Conservation (phyloP, 2,329 filamentous ascomycete genomes). For the Coniochaeta sp. region DNA sequence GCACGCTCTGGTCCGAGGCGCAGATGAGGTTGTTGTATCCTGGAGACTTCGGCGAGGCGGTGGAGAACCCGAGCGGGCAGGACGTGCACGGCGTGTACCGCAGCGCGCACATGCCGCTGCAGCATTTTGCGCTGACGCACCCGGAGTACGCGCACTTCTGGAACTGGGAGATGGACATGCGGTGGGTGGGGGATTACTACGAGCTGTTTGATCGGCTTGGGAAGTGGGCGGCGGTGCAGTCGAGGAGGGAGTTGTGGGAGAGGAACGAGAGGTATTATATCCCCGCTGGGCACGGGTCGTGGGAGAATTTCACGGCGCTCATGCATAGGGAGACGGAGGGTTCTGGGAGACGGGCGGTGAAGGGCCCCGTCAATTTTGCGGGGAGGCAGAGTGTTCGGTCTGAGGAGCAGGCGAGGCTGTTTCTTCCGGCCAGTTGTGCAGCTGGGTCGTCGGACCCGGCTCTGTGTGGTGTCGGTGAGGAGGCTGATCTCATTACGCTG, state of each 20-base stretch:
- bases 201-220: constrained; percentile 65
- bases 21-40: constrained; percentile 77
- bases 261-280: constrained; percentile 72
- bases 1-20: constrained; percentile 76
- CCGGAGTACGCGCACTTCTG: constrained; percentile 61
- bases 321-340: constrained; percentile 54
- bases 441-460: constrained; percentile 35
- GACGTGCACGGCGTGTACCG: constrained; percentile 66
- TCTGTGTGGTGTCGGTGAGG: constrained; percentile 61
- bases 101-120: constrained; percentile 54
- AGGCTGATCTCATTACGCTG: constrained; percentile 69
- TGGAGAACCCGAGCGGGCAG: constrained; percentile 48
- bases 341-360: constrained; percentile 49
- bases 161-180: constrained; percentile 67
- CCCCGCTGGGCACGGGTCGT: constrained; percentile 60
- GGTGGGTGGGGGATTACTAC: constrained; percentile 60
- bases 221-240: constrained; percentile 60
- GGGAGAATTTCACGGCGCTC: constrained; percentile 63
- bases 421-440: constrained; percentile 53
- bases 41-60: constrained; percentile 62
- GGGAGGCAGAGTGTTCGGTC: constrained; percentile 40
- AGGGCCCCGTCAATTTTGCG: constrained; percentile 57
- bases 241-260: constrained; percentile 70
- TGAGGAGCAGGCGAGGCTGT: constrained; percentile 44
- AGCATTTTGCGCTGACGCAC: constrained; percentile 56